These are phyloP conservation scores for Euptelea pleiosperma DNA, from an alignment of 164 flowering plant genomes.

Conservation along the genomic window DNA sequence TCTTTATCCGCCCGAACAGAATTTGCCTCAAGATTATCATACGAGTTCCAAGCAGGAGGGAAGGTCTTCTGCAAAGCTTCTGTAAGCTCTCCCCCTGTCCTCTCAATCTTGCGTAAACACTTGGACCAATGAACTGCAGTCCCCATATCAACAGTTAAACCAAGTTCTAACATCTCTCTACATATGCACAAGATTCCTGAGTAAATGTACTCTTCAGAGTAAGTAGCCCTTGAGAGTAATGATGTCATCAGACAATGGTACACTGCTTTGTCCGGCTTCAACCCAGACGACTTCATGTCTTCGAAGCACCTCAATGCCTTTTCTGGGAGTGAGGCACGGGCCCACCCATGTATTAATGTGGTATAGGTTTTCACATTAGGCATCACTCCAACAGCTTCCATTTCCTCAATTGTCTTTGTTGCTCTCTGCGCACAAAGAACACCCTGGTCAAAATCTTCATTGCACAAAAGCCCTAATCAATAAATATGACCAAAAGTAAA, in stretches of 20 bases:
- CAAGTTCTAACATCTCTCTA: constrained; percentile 70
- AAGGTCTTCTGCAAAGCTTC: constrained; percentile 91
- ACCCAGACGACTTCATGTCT: constrained; percentile 71
- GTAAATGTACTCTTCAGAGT: constrained; percentile 65
- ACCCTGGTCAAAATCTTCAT: not conserved
- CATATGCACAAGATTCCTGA: constrained; percentile 53
- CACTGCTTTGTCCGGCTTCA: constrained; percentile 87
- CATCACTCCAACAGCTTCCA: constrained; percentile 71
- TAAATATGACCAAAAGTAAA: constrained; percentile 6
- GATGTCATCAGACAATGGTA: constrained; percentile 94
- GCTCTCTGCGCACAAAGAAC: constrained; percentile 59
- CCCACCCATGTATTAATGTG: constrained; percentile 95
- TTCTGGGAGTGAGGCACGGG: constrained; percentile 86
- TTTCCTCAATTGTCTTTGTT: constrained; percentile 58
- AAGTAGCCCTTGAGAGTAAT: constrained; percentile 70
- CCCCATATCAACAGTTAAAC: constrained; percentile 80
- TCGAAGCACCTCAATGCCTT: constrained; percentile 81
- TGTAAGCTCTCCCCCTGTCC: constrained; percentile 81
- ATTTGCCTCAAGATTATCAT: constrained; percentile 21
- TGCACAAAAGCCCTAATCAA: not conserved
- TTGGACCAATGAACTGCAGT: constrained; percentile 96
- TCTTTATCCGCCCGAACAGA: constrained; percentile 22
- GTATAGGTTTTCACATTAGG: constrained; percentile 91
- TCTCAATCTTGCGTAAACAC: constrained; percentile 77
- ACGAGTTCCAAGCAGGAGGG: constrained; percentile 91